Conservation (phyloP, 1,284 basidiomycete species). For the Malassezia dermatis region DNA sequence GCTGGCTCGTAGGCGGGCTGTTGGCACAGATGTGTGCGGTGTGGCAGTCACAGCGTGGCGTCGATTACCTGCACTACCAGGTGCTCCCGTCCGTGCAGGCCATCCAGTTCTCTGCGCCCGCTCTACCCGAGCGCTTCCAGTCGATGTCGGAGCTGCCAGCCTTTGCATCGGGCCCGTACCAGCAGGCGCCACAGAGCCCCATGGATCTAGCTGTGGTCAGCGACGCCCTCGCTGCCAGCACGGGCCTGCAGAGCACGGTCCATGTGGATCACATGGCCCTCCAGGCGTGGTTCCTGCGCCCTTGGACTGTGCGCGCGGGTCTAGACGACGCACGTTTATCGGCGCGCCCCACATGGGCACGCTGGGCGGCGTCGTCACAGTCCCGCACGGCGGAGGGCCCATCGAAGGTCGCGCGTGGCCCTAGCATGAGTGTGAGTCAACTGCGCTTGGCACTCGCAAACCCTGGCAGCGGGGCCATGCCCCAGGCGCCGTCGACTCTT, state of each 20-base stretch:
- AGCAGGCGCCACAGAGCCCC: conserved; percentile 20
- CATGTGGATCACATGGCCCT: conserved; percentile 23
- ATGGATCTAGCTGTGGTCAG: conserved; percentile 19
- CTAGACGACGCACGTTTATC: conserved; percentile 26
- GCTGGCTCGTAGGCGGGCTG: conserved; percentile 58
- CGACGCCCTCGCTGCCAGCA: conserved; percentile 22
- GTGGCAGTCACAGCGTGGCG: conserved; percentile 54
- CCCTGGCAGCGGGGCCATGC: not conserved
- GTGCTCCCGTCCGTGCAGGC: conserved; percentile 8
- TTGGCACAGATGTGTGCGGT: conserved; percentile 62
- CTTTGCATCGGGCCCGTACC: conserved; percentile 20
- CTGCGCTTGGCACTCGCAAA: conserved; percentile 7
- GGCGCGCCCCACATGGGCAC: not conserved
- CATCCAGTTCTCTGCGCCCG: conserved; percentile 4
- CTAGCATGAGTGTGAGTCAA: conserved; percentile 11
- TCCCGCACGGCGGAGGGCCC: not conserved
- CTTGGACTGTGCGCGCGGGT: conserved; percentile 37
- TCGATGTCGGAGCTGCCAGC: conserved; percentile 18
- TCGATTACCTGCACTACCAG: conserved; percentile 18
- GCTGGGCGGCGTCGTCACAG: not conserved
- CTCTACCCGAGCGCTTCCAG: conserved; percentile 22
- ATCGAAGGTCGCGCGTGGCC: not conserved
- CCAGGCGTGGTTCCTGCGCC: conserved; percentile 33
- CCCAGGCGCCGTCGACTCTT: not conserved
- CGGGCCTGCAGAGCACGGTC: conserved; percentile 28